Base-by-base conservation (phyloP, 805 yeast species). In the Wickerhamiella parazyma region DNA sequence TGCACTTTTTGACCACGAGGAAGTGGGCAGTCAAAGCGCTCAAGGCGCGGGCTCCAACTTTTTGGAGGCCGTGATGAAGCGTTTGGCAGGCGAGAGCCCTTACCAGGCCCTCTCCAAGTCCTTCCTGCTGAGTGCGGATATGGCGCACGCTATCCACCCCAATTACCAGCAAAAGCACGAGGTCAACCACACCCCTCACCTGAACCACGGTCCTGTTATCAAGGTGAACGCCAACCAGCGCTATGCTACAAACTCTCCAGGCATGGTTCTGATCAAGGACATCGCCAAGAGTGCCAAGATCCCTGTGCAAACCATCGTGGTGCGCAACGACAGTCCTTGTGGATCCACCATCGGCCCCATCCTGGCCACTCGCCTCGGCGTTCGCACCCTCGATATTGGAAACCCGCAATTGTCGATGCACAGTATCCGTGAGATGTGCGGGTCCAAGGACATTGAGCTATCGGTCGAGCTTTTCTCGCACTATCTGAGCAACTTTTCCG, bases 321-420 rank as follows among this genome's bases (percentile, higher is more conserved):
- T 81, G 21, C 73, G 89, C 45, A 91, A 89, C 60, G 94, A 82
- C 57, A 77, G 93, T 2, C 84, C 95, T 2, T 89, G 97, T 63
- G 98, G 98, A 2, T 80, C 94, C 1, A 89, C 98, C 1, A 89
- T 89, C 55, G 98, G 97, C 1, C 97, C 97, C 17, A 82, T 87
- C 61, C 66, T 89, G 46, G 80, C 95, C 28, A 78, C 94, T 2
- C 80, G 80, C 52, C 70, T 86, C 31, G 97, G 97, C 42, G 71
- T 87, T 41, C 72, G 91, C 57, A 83, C 95, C 3, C 63, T 87
- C 48, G 97, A 87, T 61, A 63, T 87, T 42, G 97, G 97, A 46
- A 84, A 83, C 55, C 94, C 95, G 1, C 91, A 86, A 55, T 66
- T 87, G 54, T 78, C 91, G 47, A 87, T 87, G 97, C 97, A 87